A percentile compares a stretch with the other conserved stretches of the same genome.
Evolutionary conservation across 805 yeast genomes (phyloP).

Genomic region (Monosporozyma unispora): DNA sequence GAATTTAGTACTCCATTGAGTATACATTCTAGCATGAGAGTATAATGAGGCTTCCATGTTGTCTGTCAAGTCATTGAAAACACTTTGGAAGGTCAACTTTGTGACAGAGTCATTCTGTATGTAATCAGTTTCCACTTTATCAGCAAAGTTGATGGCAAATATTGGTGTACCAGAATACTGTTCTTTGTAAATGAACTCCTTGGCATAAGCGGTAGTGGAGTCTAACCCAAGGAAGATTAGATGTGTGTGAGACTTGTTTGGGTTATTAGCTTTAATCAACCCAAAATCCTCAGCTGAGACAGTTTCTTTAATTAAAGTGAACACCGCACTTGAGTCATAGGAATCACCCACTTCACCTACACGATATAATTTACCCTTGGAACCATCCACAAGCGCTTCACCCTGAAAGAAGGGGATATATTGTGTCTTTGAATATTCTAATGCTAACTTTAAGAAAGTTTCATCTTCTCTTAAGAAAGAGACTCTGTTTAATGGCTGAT

Average conservation of each 20-base stretch:
- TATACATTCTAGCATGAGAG: conserved; percentile 73
- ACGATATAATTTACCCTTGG: not conserved
- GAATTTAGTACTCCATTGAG: conserved; percentile 76
- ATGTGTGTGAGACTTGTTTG: conserved; percentile 10
- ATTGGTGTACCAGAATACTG: conserved; percentile 51
- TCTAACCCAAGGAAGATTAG: conserved; percentile 21
- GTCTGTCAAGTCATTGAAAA: conserved; percentile 11
- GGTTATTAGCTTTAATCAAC: not conserved
- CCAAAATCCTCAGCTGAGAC: not conserved
- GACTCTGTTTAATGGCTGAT: conserved; percentile 44
- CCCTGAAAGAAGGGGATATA: conserved; percentile 32
- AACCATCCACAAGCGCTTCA: conserved; percentile 16
- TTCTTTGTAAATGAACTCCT: conserved; percentile 32
- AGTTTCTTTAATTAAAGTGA: not conserved
- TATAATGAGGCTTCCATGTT: conserved; percentile 52
- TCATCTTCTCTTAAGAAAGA: conserved; percentile 47
- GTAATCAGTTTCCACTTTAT: not conserved
- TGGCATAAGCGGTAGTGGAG: not conserved
- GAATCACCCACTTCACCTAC: not conserved
- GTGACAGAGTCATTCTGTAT: conserved; percentile 5
- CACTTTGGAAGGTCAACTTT: conserved; percentile 6
- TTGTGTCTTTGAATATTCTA: conserved; percentile 34
- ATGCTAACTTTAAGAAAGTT: conserved; percentile 38
- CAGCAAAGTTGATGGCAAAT: conserved; percentile 49
- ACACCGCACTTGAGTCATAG: not conserved